phyloP scores from a whole-genome alignment of 1,284 basidiomycete genomes.

The Moesziomyces sp. region DNA sequence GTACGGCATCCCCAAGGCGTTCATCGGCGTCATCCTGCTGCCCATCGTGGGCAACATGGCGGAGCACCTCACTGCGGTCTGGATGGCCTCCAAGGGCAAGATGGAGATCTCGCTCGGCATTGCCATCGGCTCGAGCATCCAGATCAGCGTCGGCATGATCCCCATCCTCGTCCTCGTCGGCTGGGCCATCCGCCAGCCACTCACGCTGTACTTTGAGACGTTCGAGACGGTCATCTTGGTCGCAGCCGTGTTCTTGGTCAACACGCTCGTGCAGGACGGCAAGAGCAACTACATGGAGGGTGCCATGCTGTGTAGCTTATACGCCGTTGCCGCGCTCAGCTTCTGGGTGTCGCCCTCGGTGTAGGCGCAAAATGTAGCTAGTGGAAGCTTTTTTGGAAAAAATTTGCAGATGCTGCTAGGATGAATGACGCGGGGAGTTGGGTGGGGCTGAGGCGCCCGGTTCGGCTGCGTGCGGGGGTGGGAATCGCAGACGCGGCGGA shows the following conservation, averaged over 20 bases:
- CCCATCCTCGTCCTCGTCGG: conserved; percentile 67
- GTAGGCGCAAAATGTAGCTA: background rate
- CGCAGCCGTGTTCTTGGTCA: conserved; percentile 66
- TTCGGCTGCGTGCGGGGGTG: too few species aligned
- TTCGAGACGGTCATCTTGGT: conserved; percentile 66
- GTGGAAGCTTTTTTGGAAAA: too few species aligned
- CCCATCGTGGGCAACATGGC: conserved; percentile 80
- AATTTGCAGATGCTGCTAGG: too few species aligned
- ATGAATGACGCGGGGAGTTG: too few species aligned
- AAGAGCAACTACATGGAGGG: conserved; percentile 66
- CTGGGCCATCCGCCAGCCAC: conserved; percentile 67
- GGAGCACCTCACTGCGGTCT: conserved; percentile 65
- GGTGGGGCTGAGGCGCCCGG: too few species aligned
- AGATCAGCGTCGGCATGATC: conserved; percentile 64
- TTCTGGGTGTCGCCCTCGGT: conserved; percentile 58
- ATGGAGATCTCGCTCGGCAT: conserved; percentile 76
- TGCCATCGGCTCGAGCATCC: conserved; percentile 81
- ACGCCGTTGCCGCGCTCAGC: conserved; percentile 58
- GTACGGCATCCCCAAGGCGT: conserved; percentile 66
- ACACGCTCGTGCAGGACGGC: conserved; percentile 67
- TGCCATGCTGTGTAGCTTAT: conserved; percentile 68
- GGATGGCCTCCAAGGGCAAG: conserved; percentile 65
- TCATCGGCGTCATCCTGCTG: conserved; percentile 75
- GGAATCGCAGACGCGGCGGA: too few species aligned
- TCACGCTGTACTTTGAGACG: conserved; percentile 67